These are phyloP conservation scores for Cantharellus anzutake DNA, from an alignment of 768 basidiomycete species.

Conservation along the genomic window DNA sequence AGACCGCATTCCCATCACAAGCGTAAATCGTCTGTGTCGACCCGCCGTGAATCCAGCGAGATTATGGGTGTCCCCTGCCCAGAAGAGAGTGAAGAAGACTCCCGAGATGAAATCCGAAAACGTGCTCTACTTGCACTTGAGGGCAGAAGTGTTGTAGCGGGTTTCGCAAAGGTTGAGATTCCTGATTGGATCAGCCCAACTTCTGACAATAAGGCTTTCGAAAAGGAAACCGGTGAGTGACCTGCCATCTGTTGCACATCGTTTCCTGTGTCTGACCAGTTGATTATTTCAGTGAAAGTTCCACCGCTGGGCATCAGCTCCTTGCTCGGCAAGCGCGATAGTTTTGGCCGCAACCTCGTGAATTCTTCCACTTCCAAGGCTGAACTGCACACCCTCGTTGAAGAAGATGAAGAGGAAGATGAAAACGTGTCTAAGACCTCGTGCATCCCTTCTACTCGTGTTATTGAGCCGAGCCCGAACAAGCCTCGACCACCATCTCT, in stretches of 20 bases:
- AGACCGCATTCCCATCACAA: constrained; percentile 53
- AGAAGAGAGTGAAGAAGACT: constrained; percentile 52
- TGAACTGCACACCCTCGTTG: constrained; percentile 57
- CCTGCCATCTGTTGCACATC: not conserved
- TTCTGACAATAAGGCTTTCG: constrained; percentile 35
- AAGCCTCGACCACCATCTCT: constrained; percentile 2
- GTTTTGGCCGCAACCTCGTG: constrained; percentile 46
- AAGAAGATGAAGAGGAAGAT: constrained; percentile 80
- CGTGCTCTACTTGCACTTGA: constrained; percentile 76
- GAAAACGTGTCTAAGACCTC: constrained; percentile 44
- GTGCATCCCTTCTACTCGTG: constrained; percentile 31
- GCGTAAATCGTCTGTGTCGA: constrained; percentile 75
- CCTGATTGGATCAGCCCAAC: constrained; percentile 50
- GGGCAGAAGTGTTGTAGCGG: constrained; percentile 25
- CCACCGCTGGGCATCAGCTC: constrained; percentile 22
- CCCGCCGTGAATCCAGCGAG: constrained; percentile 76
- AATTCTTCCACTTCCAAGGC: constrained; percentile 47
- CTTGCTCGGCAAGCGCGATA: constrained; percentile 52
- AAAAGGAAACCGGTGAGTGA: constrained; percentile 22
- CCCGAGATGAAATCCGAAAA: constrained; percentile 62
- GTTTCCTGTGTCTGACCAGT: not conserved
- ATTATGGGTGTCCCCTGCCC: constrained; percentile 60
- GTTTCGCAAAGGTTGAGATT: constrained; percentile 61
- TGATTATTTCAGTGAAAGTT: not conserved
- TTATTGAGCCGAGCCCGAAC: constrained; percentile 4